Conservation (phyloP, 2,329 filamentous ascomycete genomes). For the Ilyonectria mors-panacis region DNA sequence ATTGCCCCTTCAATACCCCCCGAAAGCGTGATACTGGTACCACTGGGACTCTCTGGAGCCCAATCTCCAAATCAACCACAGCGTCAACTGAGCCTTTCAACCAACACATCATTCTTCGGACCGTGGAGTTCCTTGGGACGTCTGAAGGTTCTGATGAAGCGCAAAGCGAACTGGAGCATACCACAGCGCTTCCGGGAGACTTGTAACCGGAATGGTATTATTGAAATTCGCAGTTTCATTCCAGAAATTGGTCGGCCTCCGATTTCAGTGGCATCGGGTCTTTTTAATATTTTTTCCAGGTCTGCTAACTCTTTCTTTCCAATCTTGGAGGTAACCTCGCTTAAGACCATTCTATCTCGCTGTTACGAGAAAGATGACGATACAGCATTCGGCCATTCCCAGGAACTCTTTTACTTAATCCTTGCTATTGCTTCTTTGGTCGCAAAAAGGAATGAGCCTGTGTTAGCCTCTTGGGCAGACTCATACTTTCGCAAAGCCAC, state of each 20-base stretch:
- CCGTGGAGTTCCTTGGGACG: neutral
- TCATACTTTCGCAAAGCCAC: slow-evolving; percentile 15
- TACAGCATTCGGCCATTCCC: neutral
- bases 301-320: slow-evolving; percentile 1
- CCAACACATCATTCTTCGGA: neutral
- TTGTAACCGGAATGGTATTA: neutral
- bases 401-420: slow-evolving; percentile 25
- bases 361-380: neutral
- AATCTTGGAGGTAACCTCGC: neutral
- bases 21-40: neutral
- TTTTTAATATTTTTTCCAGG: neutral
- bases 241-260: neutral
- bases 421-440: slow-evolving; percentile 29
- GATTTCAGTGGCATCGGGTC: neutral
- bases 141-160: neutral
- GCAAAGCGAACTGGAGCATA: neutral
- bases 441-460: slow-evolving; percentile 18
- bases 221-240: neutral
- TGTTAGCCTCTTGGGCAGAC: neutral
- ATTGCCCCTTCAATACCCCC: neutral
- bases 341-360: neutral
- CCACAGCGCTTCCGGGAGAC: neutral
- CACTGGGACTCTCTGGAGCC: neutral
- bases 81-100: neutral
- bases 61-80: neutral